Conservation (phyloP, 371 early-diverging fungal genomes). For the Thermomucor indicae-seudaticae region DNA sequence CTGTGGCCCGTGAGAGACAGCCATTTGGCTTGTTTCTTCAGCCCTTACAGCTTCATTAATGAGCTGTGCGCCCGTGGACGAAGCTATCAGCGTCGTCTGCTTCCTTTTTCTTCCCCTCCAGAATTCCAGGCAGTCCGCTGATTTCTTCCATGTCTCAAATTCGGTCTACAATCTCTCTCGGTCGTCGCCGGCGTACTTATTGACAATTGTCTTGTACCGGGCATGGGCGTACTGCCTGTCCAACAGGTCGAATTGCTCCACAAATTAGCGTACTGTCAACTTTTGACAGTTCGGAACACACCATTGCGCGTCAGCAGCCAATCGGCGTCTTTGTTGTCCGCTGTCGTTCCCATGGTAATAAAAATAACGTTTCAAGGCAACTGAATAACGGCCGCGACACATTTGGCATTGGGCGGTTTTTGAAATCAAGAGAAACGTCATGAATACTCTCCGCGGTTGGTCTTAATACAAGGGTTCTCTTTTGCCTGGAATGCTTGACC, state of each 20-base stretch:
- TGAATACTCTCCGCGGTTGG: too few relatives aligned
- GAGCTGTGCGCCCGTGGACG: not conserved
- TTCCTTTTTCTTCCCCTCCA: not conserved
- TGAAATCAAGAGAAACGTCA: too few relatives aligned
- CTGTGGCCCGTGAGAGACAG: not conserved
- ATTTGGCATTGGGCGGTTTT: too few relatives aligned
- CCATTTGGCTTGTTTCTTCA: not conserved
- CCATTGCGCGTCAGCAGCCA: not conserved
- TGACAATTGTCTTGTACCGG: not conserved
- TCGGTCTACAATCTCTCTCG: not conserved
- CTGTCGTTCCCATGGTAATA: not conserved
- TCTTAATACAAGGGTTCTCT: too few relatives aligned
- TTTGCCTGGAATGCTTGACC: too few relatives aligned
- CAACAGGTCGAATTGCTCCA: not conserved
- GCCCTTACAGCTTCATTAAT: not conserved
- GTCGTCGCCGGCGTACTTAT: not conserved
- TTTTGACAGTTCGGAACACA: not conserved
- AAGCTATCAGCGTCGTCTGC: not conserved
- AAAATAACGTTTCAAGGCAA: too few relatives aligned
- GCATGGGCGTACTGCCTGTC: not conserved
- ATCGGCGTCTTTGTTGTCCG: not conserved
- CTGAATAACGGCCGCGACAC: too few relatives aligned
- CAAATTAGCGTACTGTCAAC: not conserved
- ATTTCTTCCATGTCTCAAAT: not conserved
- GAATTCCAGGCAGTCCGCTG: not conserved